Conservation (phyloP, 2,329 filamentous ascomycete species). For the Penicillium thymicola region DNA sequence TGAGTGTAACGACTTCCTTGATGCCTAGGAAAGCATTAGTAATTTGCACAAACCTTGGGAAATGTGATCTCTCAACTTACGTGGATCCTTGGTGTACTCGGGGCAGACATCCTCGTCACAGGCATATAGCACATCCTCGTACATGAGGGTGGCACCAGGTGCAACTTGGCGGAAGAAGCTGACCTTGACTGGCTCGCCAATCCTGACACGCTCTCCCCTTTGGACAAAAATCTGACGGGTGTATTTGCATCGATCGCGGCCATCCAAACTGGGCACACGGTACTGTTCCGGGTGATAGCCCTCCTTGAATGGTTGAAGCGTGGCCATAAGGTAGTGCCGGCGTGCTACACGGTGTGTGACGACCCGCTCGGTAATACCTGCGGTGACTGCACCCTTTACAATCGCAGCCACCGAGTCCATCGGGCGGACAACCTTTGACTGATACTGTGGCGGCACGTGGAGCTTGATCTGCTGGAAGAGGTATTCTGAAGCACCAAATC, state of each 20-base stretch:
- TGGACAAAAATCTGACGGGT: conserved; percentile 98
- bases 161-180: conserved; percentile 98
- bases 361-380: conserved; percentile 94
- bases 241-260: conserved; percentile 98
- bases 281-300: conserved; percentile 98
- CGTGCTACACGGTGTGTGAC: conserved; percentile 95
- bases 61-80: conserved; percentile 60
- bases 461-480: conserved; percentile 99
- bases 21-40: conserved; percentile 61
- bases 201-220: conserved; percentile 98
- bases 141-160: conserved; percentile 96
- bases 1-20: conserved; percentile 97
- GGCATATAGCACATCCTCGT: conserved; percentile 95
- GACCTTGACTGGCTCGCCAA: conserved; percentile 97
- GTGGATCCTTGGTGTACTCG: conserved; percentile 98
- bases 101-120: conserved; percentile 98
- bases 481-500: conserved; percentile 97
- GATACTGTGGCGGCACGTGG: conserved; percentile 96
- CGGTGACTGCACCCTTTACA: conserved; percentile 96
- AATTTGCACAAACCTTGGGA: neutral
- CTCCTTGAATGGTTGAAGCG: conserved; percentile 97
- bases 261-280: conserved; percentile 91
- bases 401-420: conserved; percentile 99
- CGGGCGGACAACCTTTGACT: conserved; percentile 94
- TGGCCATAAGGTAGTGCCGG: conserved; percentile 98